A percentile compares a stretch with the other conserved stretches of the same genome.
phyloP scores from a whole-genome alignment of 192 early-diverging fungal species.

The Entomortierella chlamydospora region DNA sequence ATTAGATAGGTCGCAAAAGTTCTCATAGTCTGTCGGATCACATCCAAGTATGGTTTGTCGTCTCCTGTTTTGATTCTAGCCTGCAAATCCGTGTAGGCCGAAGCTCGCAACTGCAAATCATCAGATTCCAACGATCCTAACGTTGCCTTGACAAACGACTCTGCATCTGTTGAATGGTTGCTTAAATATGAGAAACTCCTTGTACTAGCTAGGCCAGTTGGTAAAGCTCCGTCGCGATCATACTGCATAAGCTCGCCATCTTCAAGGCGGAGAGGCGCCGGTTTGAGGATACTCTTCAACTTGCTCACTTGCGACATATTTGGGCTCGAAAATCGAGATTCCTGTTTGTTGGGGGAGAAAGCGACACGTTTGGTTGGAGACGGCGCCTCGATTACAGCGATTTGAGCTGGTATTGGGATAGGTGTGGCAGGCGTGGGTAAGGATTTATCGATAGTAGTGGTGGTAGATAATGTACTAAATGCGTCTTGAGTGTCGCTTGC shows the following conservation, averaged over 20 bases:
- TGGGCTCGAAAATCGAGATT: constrained; percentile 16
- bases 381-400: constrained; percentile 17
- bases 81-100: constrained; percentile 8
- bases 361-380: constrained; percentile 37
- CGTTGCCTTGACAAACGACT: constrained; percentile 10
- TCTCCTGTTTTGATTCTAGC: constrained; percentile 14
- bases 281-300: constrained; percentile 30
- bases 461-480: no score
- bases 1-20: neutral
- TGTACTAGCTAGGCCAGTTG: neutral
- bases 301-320: neutral
- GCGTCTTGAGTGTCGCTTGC: neutral
- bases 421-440: neutral
- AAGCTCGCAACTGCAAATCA: constrained; percentile 3
- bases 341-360: constrained; percentile 36
- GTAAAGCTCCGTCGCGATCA: neutral
- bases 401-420: constrained; percentile 26
- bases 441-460: neutral
- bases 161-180: neutral
- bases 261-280: neutral
- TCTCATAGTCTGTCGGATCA: constrained; percentile 15
- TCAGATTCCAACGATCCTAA: constrained; percentile 2
- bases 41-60: neutral
- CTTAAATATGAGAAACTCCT: neutral
- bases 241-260: neutral